Evolutionary conservation across 2,329 filamentous ascomycete species (phyloP).

Genomic region (Alternaria incomplexa): DNA sequence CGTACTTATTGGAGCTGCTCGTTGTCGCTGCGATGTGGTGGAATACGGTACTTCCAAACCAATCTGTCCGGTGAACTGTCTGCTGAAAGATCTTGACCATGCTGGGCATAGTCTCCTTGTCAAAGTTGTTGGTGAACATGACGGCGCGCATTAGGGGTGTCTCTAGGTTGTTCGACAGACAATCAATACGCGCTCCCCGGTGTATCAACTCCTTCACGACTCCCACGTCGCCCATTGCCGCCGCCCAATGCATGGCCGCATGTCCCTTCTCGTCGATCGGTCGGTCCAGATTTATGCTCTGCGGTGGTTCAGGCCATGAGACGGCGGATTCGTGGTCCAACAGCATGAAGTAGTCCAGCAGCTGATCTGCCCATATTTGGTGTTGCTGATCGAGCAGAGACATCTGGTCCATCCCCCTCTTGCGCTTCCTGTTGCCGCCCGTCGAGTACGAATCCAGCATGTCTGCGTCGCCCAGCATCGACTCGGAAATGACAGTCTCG

Average conservation of each 20-base stretch:
- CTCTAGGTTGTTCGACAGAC: slow-evolving; percentile 69
- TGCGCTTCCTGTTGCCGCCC: slow-evolving; percentile 70
- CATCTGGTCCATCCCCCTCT: slow-evolving; percentile 72
- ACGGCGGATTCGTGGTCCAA: slow-evolving; percentile 78
- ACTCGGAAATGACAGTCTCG: slow-evolving; percentile 80
- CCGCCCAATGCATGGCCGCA: slow-evolving; percentile 95
- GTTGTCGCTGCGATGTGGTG: slow-evolving; percentile 94
- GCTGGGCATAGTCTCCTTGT: slow-evolving; percentile 86
- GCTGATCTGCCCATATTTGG: slow-evolving; percentile 86
- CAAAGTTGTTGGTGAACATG: slow-evolving; percentile 95
- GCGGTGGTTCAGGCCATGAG: slow-evolving; percentile 75
- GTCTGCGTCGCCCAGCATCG: slow-evolving; percentile 84
- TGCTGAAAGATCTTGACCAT: slow-evolving; percentile 83
- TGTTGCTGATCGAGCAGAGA: slow-evolving; percentile 78
- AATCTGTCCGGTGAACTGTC: slow-evolving; percentile 81
- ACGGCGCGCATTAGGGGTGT: slow-evolving; percentile 95
- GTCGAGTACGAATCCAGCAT: slow-evolving; percentile 67
- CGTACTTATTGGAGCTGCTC: slow-evolving; percentile 82
- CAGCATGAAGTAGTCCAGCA: slow-evolving; percentile 95
- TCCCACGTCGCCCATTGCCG: slow-evolving; percentile 93
- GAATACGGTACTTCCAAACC: slow-evolving; percentile 84
- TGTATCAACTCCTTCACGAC: slow-evolving; percentile 86
- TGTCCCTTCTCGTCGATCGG: slow-evolving; percentile 93
- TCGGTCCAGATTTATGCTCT: slow-evolving; percentile 86
- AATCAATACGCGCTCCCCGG: slow-evolving; percentile 76